Base-by-base conservation (phyloP, 1,139 yeast species). In the Candida sanyaensis region DNA sequence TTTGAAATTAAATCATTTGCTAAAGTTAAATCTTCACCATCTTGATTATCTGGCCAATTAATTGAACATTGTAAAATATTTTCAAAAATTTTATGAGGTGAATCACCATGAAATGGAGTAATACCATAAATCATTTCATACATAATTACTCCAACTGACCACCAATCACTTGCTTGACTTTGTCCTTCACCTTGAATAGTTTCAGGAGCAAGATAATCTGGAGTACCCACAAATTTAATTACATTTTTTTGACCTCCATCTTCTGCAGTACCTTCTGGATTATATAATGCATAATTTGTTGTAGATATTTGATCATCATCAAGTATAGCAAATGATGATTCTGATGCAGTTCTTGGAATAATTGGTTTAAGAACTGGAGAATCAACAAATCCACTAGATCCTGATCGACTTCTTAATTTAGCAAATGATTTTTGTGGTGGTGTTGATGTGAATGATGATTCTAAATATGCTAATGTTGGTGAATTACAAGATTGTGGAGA, bases 181-280 rank as follows among this genome's bases (percentile, higher is more conserved):
- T 93, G 97, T 0, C 90, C 89, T 6, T 78, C 76, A 30, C 98
- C 98, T 42, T 80, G 75, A 53, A 95, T 90, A 0, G 97, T 92
- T 62, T 95, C 99, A 0, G 99, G 99, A 0, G 99, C 96, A 37
- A 95, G 77, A 65, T 95, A 95, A 63, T 95, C 99, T 0, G 99
- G 99, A 0, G 99, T 95, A 0, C 99, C 99, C 33, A 91, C 96
- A 61, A 93, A 92, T 55, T 79, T 81, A 44, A 13, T 32, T 34
- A 41, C 44, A 27, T 31, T 28, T 24, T 26, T 34, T 29, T 30
- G 34, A 29, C 41, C 45, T 44, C 76, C 79, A 46, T 77, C 77
- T 31, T 77, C 75, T 1, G 95, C 27, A 43, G 76, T 78, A 46
- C 77, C 77, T 31, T 77, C 75, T 1, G 96, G 95, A 63, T 88